These are phyloP conservation scores for Neopestalotiopsis rosae DNA, from an alignment of 2,329 filamentous ascomycete genomes.

Conservation along the genomic window DNA sequence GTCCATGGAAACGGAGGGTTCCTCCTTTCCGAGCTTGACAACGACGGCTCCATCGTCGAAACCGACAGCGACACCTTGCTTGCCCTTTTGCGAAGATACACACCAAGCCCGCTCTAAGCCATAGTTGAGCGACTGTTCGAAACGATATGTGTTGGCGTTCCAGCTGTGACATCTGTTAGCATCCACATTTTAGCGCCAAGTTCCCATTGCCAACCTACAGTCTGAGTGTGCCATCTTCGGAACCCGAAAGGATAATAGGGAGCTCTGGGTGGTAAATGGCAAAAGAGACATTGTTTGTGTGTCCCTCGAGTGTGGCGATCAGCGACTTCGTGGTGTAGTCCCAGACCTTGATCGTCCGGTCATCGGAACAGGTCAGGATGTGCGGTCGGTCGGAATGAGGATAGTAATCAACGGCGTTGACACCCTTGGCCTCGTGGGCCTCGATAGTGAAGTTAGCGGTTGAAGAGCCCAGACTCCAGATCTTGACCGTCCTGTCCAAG, in stretches of 20 bases:
- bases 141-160: slow-evolving; percentile 96
- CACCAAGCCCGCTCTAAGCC: slow-evolving; percentile 97
- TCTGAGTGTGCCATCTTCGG: slow-evolving; percentile 95
- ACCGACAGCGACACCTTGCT: slow-evolving; percentile 92
- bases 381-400: slow-evolving; percentile 80
- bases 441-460: slow-evolving; percentile 96
- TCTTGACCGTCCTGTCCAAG: slow-evolving; percentile 95
- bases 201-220: slow-evolving; percentile 49
- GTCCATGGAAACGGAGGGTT: slow-evolving; percentile 98
- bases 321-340: slow-evolving; percentile 98
- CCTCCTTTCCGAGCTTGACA: slow-evolving; percentile 95
- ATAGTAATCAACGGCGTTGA: slow-evolving; percentile 96
- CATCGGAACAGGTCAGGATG: slow-evolving; percentile 94
- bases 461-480: slow-evolving; percentile 94
- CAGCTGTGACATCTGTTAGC: slow-evolving; percentile 49
- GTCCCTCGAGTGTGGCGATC: slow-evolving; percentile 94
- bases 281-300: slow-evolving; percentile 98
- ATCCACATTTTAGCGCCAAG: not conserved
- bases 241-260: slow-evolving; percentile 94
- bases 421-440: slow-evolving; percentile 95
- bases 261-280: slow-evolving; percentile 97
- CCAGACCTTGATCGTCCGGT: slow-evolving; percentile 97
- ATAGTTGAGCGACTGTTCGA: slow-evolving; percentile 96
- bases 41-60: slow-evolving; percentile 98
- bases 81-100: slow-evolving; percentile 92